A percentile compares a stretch with the other conserved stretches of the same genome.
Conservation (phyloP, 139 green algal genomes). For the Limnomonas spitsbergensis region DNA sequence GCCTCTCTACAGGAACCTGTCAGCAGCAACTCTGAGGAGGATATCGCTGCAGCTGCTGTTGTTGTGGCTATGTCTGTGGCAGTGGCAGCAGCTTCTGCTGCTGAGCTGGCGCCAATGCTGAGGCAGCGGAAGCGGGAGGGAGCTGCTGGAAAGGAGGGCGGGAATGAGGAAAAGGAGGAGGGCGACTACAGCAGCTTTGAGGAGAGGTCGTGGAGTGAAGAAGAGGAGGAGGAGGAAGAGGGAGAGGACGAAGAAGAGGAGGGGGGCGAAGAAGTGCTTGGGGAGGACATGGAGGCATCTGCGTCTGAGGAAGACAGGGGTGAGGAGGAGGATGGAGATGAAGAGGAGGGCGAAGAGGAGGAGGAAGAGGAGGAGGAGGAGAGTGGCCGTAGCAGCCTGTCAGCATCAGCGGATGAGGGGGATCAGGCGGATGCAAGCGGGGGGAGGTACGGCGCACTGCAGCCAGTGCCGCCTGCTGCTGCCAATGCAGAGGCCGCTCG, state of each 20-base stretch:
- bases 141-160: too few species aligned
- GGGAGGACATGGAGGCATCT: neutral
- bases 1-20: too few species aligned
- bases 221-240: neutral
- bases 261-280: neutral
- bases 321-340: neutral
- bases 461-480: too few species aligned
- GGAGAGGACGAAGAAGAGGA: conserved; percentile 10
- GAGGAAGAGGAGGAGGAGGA: conserved; percentile 12
- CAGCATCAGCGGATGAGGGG: neutral
- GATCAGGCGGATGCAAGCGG: neutral
- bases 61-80: too few species aligned
- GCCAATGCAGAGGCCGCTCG: too few species aligned
- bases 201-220: neutral
- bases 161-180: neutral
- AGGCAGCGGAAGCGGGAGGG: too few species aligned
- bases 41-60: too few species aligned
- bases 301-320: too few species aligned
- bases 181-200: conserved; percentile 1
- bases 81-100: too few species aligned
- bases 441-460: too few species aligned
- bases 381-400: neutral
- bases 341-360: conserved; percentile 7
- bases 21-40: too few species aligned
- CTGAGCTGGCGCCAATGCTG: too few species aligned